Evolutionary conservation across 2,329 filamentous ascomycete genomes (phyloP), one percentile per base, ranked within the genome.

Genomic region (Acrodontium crateriforme): DNA sequence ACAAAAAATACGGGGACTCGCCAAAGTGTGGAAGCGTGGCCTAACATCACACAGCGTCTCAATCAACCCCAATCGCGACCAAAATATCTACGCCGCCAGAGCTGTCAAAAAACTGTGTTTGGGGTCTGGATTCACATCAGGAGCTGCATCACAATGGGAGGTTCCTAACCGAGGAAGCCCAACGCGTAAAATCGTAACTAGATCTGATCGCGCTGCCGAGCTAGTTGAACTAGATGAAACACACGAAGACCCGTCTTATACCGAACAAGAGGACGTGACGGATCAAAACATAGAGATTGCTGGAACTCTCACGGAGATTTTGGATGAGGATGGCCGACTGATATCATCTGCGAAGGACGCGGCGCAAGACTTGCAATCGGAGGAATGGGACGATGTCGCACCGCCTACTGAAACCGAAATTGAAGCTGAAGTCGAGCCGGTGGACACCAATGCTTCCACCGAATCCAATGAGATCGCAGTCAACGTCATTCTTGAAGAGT

Each of bases 11-110:
- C 35, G 39, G 8, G 39, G 20, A 4, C 20, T 44, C 9, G 44
- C 44, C 7, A 63, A 62, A 38, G 56, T 67, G 18, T 66, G 61
- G 60, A 60, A 60, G 28, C 50, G n/a, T n/a, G n/a, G n/a, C n/a
- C n/a, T n/a, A n/a, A n/a, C n/a, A n/a, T n/a, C n/a, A n/a, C n/a
- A n/a, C n/a, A n/a, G n/a, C n/a, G n/a, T n/a, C n/a, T n/a, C n/a
- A n/a, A n/a, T n/a, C n/a, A n/a, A n/a, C n/a, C n/a, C n/a, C n/a
- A n/a, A n/a, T n/a, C n/a, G n/a, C n/a, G n/a, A n/a, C n/a, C n/a
- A n/a, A n/a, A n/a, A n/a, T n/a, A n/a, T n/a, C n/a, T n/a, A n/a
- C n/a, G n/a, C n/a, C n/a, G n/a, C n/a, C n/a, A n/a, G n/a, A 31
- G 44, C 58, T 16, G 58, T 63, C 2, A 65, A 65, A 49, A 60